Evolutionary conservation across 1,284 basidiomycete species (phyloP), one percentile per base, ranked within the genome.

Genomic region (Trichosporon sp.): DNA sequence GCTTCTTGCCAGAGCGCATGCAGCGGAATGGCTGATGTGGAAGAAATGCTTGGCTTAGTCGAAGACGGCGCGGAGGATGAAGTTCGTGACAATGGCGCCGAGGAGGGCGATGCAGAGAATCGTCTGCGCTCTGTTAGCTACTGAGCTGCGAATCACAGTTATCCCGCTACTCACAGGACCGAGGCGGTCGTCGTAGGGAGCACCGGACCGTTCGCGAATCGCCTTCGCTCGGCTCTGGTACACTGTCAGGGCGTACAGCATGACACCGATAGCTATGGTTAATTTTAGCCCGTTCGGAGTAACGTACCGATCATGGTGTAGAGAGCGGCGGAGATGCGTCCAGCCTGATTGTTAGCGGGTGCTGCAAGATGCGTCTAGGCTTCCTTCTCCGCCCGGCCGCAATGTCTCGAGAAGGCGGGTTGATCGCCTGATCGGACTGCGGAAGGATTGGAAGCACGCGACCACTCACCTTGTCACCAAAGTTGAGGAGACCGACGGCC

Each of bases 201-300:
- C 96, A 66, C 92, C 89, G 13, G 95, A 93, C 62, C 95, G 91
- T 69, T 89, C 88, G 65, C 95, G 89, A 79, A 99, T 99, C 25
- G 95, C 93, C 32, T 89, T 87, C 15, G 96, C 97, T 76, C 96
- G 90, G 92, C 95, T 95, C 83, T 98, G 95, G 82, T 95, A 98
- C 56, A 94, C 94, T 75, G 92, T 91, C 21, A 99, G 85, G 1
- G 97, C 96, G 82, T 98, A 98, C 34, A 94, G 82, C 96, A 98
- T 98, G 74, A 98, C 94, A 13, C 89, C 92, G 89, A 98, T 93
- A 51, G 96, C 95, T 96, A 34, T 23, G 65, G 68, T 63, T 23
- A 69, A 64, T 35, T 67, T 34, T 29, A 64, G 25, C 27, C 9
- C 13, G n/a, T 15, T 23, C 42, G n/a, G 11, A 15, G 18, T 9